Evolutionary conservation across 768 basidiomycete genomes (phyloP).

Genomic region (Leucocoprinus sp.): DNA sequence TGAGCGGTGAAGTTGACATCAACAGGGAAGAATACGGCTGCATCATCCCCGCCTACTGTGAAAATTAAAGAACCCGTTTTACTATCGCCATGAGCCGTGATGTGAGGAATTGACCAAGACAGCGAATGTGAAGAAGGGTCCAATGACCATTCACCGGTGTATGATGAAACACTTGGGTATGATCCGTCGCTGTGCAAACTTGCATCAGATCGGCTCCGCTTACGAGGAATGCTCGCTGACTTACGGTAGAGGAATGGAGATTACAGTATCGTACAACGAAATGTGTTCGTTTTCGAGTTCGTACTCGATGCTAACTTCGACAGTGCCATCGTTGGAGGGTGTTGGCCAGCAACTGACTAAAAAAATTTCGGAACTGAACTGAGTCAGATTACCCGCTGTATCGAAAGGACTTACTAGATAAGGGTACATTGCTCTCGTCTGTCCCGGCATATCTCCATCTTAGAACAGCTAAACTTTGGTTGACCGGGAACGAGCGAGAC

Average conservation of each 20-base stretch:
- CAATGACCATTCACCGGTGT: conserved; percentile 74
- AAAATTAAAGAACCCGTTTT: conserved; percentile 88
- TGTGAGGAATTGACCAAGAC: conserved; percentile 73
- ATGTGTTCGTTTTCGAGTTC: conserved; percentile 85
- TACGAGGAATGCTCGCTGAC: conserved; percentile 21
- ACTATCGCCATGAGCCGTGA: conserved; percentile 51
- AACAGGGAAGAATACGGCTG: conserved; percentile 88
- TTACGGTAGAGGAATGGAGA: conserved; percentile 91
- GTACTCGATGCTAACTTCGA: conserved; percentile 94
- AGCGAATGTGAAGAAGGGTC: conserved; percentile 74
- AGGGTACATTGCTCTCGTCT: conserved; percentile 86
- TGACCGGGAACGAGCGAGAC: conserved; percentile 77
- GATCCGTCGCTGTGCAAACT: conserved; percentile 52
- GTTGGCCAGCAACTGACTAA: conserved; percentile 97
- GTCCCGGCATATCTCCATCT: conserved; percentile 89
- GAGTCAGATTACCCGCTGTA: neutral
- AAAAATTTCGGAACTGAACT: conserved; percentile 4
- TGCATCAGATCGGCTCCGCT: neutral
- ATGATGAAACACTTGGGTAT: conserved; percentile 76
- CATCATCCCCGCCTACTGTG: conserved; percentile 77
- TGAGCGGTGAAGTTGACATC: conserved; percentile 71
- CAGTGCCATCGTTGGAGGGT: conserved; percentile 84
- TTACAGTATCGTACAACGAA: conserved; percentile 74
- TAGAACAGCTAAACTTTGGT: conserved; percentile 78
- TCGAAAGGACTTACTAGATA: conserved; percentile 62